Conservation (phyloP, 75 land plant genomes). For the Azolla pinnata region DNA sequence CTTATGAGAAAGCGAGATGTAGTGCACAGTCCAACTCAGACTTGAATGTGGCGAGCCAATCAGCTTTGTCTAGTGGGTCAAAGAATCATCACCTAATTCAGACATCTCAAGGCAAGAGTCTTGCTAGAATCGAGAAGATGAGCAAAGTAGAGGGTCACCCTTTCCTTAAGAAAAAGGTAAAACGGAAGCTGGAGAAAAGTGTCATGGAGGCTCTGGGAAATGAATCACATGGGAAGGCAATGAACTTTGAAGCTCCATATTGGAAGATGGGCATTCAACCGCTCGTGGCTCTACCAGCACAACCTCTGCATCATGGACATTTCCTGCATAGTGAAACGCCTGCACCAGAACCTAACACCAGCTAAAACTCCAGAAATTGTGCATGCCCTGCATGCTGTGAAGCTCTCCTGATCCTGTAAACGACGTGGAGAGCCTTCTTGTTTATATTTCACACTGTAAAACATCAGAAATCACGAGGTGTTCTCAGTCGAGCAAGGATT, state of each 20-base stretch:
- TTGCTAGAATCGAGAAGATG: background rate
- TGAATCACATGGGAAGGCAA: background rate
- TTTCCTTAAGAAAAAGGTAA: background rate
- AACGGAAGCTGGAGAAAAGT: slow-evolving; percentile 3
- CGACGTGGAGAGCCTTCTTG: too few relatives aligned
- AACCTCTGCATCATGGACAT: background rate
- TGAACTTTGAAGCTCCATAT: background rate
- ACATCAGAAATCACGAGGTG: too few relatives aligned
- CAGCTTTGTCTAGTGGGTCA: background rate
- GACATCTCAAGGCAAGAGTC: background rate
- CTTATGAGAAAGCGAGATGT: background rate
- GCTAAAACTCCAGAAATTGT: too few relatives aligned
- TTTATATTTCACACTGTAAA: too few relatives aligned
- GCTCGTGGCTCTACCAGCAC: background rate
- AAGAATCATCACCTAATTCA: background rate
- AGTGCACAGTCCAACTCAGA: background rate
- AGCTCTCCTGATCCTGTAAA: too few relatives aligned
- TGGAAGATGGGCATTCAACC: too few relatives aligned
- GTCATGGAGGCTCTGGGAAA: background rate
- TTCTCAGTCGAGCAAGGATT: too few relatives aligned
- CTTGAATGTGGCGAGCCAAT: background rate
- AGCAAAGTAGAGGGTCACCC: background rate
- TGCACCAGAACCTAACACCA: too few relatives aligned
- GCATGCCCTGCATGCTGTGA: too few relatives aligned
- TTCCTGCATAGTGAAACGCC: too few relatives aligned